Base-by-base conservation (phyloP, 73 alveolate species). In the Stentor roeselii region DNA sequence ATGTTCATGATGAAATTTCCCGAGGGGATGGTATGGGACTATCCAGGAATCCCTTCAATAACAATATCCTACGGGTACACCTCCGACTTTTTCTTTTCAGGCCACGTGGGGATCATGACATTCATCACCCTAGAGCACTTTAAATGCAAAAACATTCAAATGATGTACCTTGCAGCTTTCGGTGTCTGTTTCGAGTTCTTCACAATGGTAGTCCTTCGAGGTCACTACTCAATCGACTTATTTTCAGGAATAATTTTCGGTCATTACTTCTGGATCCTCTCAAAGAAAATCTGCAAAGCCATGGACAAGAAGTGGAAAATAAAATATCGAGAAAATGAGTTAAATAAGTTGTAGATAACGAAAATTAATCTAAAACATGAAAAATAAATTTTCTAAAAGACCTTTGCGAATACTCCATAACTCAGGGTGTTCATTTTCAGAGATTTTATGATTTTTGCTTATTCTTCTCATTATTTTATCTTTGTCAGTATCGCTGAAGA, bases 41-140 rank as follows among this genome's bases (percentile, higher is more conserved):
- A 92, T 76, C 98, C 99, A 3, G 93, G 96, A 3, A 90, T 94
- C 60, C 97, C 96, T 6, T 92, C 98, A 4, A 75, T 96, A 6
- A 91, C 92, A 3, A 96, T 96, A 3, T 94, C 96, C 4, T 94
- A 96, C 75, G 90, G 90, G 75, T 87, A 87, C 85, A 93, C 97
- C 3, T 88, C 91, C 60, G 99, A 96, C 82, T 96, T 96, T 85
- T 96, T 96, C 88, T 96, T 61, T 83, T 93, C 98, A 67, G 99
- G 99, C 0, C 98, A 94, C 87, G 91, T 94, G 15, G 99, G 99
- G n/a, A 84, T 92, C 61, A 88, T 93, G 36, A 78, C 88, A n/a
- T 59, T 95, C 15, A 75, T 86, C 36, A 60, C 75, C 67, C 67
- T 90, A 61, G 98, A 93, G 61, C 21, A 32, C 42, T 32, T 27